Percentiles rank a stretch among this genome's conserved stretches.
phyloP scores from a whole-genome alignment of 148 eudicot species.

The Dysphania ambrosioides region DNA sequence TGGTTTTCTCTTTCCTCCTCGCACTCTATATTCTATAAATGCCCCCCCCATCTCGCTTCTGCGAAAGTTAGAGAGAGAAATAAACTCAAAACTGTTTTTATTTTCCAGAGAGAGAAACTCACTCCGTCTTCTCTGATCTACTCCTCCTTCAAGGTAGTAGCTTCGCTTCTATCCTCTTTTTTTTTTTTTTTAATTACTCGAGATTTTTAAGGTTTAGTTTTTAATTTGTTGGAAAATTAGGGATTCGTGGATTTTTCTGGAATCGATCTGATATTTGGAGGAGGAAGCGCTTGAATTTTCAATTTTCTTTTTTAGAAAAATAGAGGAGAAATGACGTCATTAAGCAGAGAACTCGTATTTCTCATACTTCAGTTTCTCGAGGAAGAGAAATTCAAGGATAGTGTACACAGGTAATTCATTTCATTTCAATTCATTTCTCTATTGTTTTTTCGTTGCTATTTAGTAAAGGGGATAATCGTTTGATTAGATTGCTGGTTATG shows the following conservation, averaged over 20 bases:
- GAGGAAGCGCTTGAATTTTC: too few relatives aligned
- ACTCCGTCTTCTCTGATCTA: too few relatives aligned
- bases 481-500: background rate
- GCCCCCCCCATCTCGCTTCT: slow-evolving; percentile 30
- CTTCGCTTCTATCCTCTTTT: too few relatives aligned
- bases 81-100: too few relatives aligned
- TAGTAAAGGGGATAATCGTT: background rate
- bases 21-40: slow-evolving; percentile 36
- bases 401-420: slow-evolving; percentile 64
- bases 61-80: slow-evolving; percentile 28
- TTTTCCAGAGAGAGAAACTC: too few relatives aligned
- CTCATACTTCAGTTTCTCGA: slow-evolving; percentile 95
- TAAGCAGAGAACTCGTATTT: slow-evolving; percentile 86
- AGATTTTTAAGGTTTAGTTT: slow-evolving; percentile 1
- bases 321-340: slow-evolving; percentile 60
- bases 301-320: background rate
- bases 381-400: slow-evolving; percentile 85
- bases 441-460: background rate
- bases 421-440: slow-evolving; percentile 10
- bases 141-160: too few relatives aligned
- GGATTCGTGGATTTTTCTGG: slow-evolving; percentile 25
- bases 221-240: slow-evolving; percentile 27
- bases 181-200: background rate
- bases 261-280: slow-evolving; percentile 37
- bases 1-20: slow-evolving; percentile 16